These are phyloP conservation scores for Fusarium sp. DNA, from an alignment of 2,329 filamentous ascomycete genomes.

Conservation along the genomic window DNA sequence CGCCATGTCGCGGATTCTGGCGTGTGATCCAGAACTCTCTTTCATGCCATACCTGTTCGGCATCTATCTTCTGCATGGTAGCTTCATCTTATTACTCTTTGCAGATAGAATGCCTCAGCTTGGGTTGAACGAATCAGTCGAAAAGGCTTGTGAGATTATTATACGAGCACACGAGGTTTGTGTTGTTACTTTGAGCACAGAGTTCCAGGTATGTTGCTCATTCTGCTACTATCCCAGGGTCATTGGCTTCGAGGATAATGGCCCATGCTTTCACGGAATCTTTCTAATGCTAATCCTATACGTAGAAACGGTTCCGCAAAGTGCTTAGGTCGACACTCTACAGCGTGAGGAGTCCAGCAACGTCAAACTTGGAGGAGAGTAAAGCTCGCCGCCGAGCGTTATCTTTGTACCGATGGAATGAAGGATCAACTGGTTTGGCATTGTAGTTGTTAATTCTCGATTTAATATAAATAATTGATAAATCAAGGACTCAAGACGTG, in stretches of 20 bases:
- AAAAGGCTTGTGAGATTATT: not conserved
- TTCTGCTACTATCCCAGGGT: not conserved
- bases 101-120: conserved; percentile 6
- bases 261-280: no score
- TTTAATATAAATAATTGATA: accelerated
- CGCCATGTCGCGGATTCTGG: not conserved
- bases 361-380: not conserved
- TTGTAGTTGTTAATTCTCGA: not conserved
- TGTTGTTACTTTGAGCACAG: not conserved
- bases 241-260: no score
- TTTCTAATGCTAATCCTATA: not conserved
- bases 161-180: conserved; percentile 5
- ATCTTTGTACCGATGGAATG: not conserved
- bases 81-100: not conserved
- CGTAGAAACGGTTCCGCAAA: not conserved
- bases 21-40: not conserved
- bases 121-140: not conserved
- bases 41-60: not conserved
- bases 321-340: not conserved
- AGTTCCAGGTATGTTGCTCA: not conserved
- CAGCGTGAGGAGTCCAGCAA: not conserved
- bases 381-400: not conserved
- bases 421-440: not conserved
- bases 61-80: not conserved
- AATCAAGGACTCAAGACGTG: no score